Base-by-base conservation (phyloP, 768 basidiomycete genomes). In the Termitomyces sp. region DNA sequence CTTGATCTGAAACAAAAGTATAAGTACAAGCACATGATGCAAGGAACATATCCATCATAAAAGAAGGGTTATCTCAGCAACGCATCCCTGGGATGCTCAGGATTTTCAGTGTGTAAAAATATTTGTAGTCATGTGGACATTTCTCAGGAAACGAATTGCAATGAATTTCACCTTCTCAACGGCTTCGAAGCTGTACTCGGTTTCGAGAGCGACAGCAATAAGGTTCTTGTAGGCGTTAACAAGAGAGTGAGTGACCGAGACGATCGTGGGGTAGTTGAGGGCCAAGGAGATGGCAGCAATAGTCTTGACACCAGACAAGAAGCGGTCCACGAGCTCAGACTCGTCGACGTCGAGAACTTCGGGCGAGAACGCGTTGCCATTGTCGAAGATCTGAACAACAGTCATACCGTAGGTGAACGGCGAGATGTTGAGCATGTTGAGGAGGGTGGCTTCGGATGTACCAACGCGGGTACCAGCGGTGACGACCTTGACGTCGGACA, bases 141-240 rank as follows among this genome's bases (percentile, higher is more conserved):
- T 27, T 39, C 23, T 64, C 50, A 45, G 52, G 35, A 16, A 42
- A 59, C 52, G 53, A 55, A n/a, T n/a, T n/a, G n/a, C n/a, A n/a
- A 47, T 9, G 33, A 55, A 47, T 50, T 83, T 65, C 57, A 93
- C 94, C 90, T 97, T 91, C 70, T 92, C 92, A 54, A 90, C 82
- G 57, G 86, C 94, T 67, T 95, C 92, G 73, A 98, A 98, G 51
- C 87, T 83, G 84, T 94, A 94, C 43, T 98, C 95, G 57, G 97
- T 98, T 43, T 80, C 85, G 54, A 98, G 74, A 40, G 93, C 86
- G 62, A 98, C 73, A 36, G 93, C 89, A 60, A 99, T 75, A 60
- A 98, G 74, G 81, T 98, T 99, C 87, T 99, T 99, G 90, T 98
- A 98, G 41, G 94, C 84, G 79, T 98, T 98, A 82, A 98, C 93